Evolutionary conservation across 495 filamentous ascomycete genomes (phyloP), one percentile per base, ranked within the genome.

Genomic region (Cercophora sp.): DNA sequence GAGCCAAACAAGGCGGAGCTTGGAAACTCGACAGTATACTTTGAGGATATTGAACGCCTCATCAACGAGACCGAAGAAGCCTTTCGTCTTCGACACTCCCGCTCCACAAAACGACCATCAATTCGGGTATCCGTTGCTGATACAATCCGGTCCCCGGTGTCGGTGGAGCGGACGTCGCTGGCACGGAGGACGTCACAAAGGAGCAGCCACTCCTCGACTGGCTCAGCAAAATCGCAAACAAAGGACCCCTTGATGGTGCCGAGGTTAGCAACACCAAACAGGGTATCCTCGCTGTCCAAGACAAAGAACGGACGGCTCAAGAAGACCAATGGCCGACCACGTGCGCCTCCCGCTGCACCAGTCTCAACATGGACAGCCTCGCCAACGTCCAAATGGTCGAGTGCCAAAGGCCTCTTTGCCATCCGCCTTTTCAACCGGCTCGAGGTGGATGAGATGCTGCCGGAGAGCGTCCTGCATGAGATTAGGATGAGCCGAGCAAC

Each of bases 371-470:
- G 29, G 29, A 13, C 29, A 13, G 29, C 8, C 29, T 32, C 29
- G 6, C 29, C 29, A 32, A 64, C 65, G 23, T 60, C 63, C 42
- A 66, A 66, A 71, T 79, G 73, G 75, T 70, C 67, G 11, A 78
- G 74, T 53, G 70, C 79, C 50, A 71, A 69, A 15, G 75, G 75
- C 41, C 51, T 77, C 1, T 70, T 79, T 45, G 69, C 63, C 35
- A 69, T 70, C n/a, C 60, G 59, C 22, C 59, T 70, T 16, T 79
- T 81, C 49, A 62, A 70, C 37, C 64, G 65, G 18, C 63, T 74
- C 20, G 74, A 79, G 51, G 77, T 63, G 8, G 74, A 81, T 44
- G 76, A 81, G 62, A 78, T 79, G 73, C 69, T 79, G 8, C 63
- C 66, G 25, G 62, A 67, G 51, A 68, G 64, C 52, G 74, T 68